Evolutionary conservation across 306 rosid species (phyloP).

Genomic region (Fagus crenata): DNA sequence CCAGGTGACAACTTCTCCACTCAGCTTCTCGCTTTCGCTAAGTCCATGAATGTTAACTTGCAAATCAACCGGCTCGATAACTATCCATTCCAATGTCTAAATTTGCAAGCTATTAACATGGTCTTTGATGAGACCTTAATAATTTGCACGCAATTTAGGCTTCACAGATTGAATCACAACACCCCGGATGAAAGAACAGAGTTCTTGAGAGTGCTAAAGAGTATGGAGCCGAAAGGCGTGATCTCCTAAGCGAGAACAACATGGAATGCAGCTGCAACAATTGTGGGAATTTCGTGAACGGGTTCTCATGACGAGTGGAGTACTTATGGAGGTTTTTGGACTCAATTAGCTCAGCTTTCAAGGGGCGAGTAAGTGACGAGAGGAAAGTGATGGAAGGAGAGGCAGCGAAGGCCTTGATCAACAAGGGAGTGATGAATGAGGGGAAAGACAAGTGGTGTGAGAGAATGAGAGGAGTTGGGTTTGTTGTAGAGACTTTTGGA

Average conservation of each 20-base stretch:
- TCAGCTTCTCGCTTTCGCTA: constrained; percentile 68
- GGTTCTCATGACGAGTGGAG: constrained; percentile 64
- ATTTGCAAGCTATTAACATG: constrained; percentile 40
- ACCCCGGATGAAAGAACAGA: constrained; percentile 61
- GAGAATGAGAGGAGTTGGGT: constrained; percentile 71
- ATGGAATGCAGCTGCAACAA: constrained; percentile 65
- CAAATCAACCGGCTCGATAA: constrained; percentile 64
- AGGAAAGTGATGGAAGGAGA: constrained; percentile 92
- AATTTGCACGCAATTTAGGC: constrained; percentile 81
- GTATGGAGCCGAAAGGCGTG: constrained; percentile 73
- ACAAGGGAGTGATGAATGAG: constrained; percentile 69
- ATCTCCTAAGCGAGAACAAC: constrained; percentile 77
- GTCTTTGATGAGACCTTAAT: constrained; percentile 58
- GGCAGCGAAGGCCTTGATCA: constrained; percentile 73
- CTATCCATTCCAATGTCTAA: constrained; percentile 47
- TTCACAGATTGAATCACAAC: constrained; percentile 65
- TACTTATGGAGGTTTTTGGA: constrained; percentile 80
- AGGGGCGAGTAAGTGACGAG: constrained; percentile 73
- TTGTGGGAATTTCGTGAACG: constrained; percentile 61
- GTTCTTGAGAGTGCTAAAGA: constrained; percentile 50
- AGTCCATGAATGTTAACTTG: constrained; percentile 61
- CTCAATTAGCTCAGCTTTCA: constrained; percentile 76
- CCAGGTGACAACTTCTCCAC: constrained; percentile 64
- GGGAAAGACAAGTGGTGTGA: constrained; percentile 79
- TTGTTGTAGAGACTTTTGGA: constrained; percentile 48